phyloP scores from a whole-genome alignment of 257 asterid species.

The Eustoma russellianum region DNA sequence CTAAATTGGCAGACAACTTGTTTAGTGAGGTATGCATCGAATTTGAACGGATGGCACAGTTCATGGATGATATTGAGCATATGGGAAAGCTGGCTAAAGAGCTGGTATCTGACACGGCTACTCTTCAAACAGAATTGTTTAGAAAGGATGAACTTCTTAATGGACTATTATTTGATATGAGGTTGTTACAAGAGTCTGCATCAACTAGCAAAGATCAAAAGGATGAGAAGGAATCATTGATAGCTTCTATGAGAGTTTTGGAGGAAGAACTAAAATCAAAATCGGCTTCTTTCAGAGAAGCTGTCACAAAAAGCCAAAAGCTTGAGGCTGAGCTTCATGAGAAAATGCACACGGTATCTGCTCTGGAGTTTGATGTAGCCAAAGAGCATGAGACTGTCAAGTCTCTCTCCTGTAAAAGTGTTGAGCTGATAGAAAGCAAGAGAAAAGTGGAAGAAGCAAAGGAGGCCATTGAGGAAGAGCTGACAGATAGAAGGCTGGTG shows the following conservation, averaged over 20 bases:
- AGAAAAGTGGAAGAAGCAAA: slow-evolving; percentile 39
- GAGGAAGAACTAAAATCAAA: slow-evolving; percentile 39
- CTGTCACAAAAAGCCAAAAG: slow-evolving; percentile 36
- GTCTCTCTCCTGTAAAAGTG: slow-evolving; percentile 38
- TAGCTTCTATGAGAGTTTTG: slow-evolving; percentile 39
- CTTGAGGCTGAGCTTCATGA: slow-evolving; percentile 60
- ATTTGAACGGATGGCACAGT: slow-evolving; percentile 27
- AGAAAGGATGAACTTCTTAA: slow-evolving; percentile 84
- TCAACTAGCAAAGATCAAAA: slow-evolving; percentile 68
- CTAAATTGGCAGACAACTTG: slow-evolving; percentile 27
- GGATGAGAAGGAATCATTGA: slow-evolving; percentile 47
- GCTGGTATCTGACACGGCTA: slow-evolving; percentile 36
- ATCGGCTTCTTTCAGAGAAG: slow-evolving; percentile 48
- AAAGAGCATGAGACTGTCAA: slow-evolving; percentile 33
- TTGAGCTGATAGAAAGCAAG: slow-evolving; percentile 40
- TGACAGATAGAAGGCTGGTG: slow-evolving; percentile 33
- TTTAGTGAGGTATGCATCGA: slow-evolving; percentile 33
- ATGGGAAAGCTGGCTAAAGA: slow-evolving; percentile 48
- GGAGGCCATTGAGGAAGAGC: slow-evolving; percentile 45
- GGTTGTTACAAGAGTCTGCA: slow-evolving; percentile 85
- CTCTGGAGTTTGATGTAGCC: slow-evolving; percentile 43
- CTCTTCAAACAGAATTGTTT: slow-evolving; percentile 44
- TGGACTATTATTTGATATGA: slow-evolving; percentile 76
- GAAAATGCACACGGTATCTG: slow-evolving; percentile 33
- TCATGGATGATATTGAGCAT: slow-evolving; percentile 41